phyloP scores from a whole-genome alignment of 2,329 filamentous ascomycete species.

The Cercospora nicotianae region DNA sequence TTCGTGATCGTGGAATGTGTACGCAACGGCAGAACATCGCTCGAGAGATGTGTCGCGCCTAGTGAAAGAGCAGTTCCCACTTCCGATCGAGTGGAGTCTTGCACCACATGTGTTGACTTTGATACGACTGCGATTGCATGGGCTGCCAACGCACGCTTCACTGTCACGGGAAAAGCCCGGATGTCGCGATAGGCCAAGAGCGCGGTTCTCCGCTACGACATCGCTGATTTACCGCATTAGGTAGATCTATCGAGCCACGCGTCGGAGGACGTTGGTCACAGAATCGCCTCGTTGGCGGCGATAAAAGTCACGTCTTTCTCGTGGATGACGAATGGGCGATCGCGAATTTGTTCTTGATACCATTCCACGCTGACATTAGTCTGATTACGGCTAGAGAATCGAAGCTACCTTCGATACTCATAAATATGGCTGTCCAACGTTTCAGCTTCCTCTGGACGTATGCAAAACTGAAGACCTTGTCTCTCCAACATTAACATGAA shows the following conservation, averaged over 20 bases:
- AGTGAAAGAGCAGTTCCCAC: not conserved
- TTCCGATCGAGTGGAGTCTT: not conserved
- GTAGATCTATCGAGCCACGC: not conserved
- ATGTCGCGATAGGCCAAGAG: conserved; percentile 10
- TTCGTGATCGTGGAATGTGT: not conserved
- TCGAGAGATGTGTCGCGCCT: not conserved
- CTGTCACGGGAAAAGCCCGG: conserved; percentile 5
- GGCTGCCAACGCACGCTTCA: not conserved
- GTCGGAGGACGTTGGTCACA: not conserved
- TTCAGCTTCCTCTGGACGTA: no score
- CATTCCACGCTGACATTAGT: not conserved
- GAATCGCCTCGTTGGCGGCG: not conserved
- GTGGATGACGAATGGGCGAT: not conserved
- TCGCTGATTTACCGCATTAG: not conserved
- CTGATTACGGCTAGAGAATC: not conserved
- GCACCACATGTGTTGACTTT: not conserved
- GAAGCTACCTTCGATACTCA: not conserved
- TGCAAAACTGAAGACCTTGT: no score
- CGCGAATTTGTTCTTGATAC: not conserved
- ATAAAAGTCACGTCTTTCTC: not conserved
- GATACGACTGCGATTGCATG: not conserved
- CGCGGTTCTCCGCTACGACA: not conserved
- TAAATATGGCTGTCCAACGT: not conserved
- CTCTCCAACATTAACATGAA: not conserved
- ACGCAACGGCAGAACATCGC: not conserved